These are phyloP conservation scores for Nyssa sinensis DNA, from an alignment of 148 eudicot genomes.

Conservation along the genomic window DNA sequence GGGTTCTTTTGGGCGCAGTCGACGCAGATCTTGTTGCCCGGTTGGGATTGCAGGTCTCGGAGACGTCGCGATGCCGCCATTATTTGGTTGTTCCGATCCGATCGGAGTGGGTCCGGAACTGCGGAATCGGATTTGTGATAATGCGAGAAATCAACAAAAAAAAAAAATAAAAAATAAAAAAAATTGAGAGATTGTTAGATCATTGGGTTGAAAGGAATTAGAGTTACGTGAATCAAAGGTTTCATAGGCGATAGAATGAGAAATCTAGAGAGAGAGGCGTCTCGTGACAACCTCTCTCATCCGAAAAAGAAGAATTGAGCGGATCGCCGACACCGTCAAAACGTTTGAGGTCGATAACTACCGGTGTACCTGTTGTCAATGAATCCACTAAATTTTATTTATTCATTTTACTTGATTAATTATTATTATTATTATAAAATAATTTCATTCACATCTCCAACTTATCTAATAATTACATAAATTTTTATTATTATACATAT, in stretches of 20 bases:
- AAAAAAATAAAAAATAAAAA: too few species aligned
- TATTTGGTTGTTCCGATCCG: not conserved
- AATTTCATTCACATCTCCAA: too few species aligned
- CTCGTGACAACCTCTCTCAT: not conserved
- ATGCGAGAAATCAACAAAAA: not conserved
- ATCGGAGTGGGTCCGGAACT: slow-evolving; percentile 5
- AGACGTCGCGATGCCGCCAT: slow-evolving; percentile 78
- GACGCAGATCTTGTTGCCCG: slow-evolving; percentile 71
- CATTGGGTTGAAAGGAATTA: not conserved
- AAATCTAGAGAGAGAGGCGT: not conserved
- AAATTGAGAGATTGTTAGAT: too few species aligned
- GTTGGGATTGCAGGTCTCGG: slow-evolving; percentile 74
- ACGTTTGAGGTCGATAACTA: not conserved
- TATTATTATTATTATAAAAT: too few species aligned
- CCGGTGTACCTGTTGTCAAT: too few species aligned
- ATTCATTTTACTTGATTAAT: too few species aligned
- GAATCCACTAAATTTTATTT: too few species aligned
- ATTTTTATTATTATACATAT: too few species aligned
- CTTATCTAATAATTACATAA: too few species aligned
- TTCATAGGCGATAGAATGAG: not conserved
- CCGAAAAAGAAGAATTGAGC: not conserved
- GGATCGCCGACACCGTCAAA: not conserved
- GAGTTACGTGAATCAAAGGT: not conserved
- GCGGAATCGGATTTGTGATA: slow-evolving; percentile 16
- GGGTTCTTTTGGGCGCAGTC: slow-evolving; percentile 79